A percentile compares a stretch with the other conserved stretches of the same genome.
Evolutionary conservation across 2,329 filamentous ascomycete genomes (phyloP).

Genomic region (Venturia oleaginea): DNA sequence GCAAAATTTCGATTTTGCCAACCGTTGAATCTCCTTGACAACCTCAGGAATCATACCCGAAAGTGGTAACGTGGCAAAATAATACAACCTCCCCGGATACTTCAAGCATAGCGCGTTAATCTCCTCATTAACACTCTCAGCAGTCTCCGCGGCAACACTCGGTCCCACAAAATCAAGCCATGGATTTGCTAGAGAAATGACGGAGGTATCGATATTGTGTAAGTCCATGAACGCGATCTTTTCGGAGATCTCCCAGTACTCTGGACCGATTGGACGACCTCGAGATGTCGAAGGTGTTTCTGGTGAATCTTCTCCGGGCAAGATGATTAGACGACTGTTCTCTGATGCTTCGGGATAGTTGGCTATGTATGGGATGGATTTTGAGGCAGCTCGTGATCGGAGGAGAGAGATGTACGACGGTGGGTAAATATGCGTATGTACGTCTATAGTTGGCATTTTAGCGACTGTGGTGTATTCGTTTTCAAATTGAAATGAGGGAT

Average conservation of each 20-base stretch:
- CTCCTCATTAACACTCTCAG: slow-evolving; percentile 64
- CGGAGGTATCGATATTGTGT: slow-evolving; percentile 72
- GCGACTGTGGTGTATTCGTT: not conserved
- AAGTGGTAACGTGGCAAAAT: slow-evolving; percentile 74
- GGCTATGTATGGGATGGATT: slow-evolving; percentile 58
- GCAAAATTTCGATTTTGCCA: slow-evolving; percentile 56
- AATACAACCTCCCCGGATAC: slow-evolving; percentile 62
- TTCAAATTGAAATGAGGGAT: not conserved
- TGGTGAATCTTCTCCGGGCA: slow-evolving; percentile 48
- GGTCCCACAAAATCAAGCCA: slow-evolving; percentile 78
- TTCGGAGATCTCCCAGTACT: slow-evolving; percentile 70
- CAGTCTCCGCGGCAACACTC: slow-evolving; percentile 52
- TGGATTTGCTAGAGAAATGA: slow-evolving; percentile 84
- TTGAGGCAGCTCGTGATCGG: slow-evolving; percentile 38
- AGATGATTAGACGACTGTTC: slow-evolving; percentile 57
- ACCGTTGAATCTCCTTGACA: slow-evolving; percentile 54
- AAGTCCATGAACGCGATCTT: slow-evolving; percentile 84
- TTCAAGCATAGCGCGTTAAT: slow-evolving; percentile 62
- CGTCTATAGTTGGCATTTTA: slow-evolving; percentile 26
- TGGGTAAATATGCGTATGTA: slow-evolving; percentile 57
- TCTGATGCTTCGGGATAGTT: slow-evolving; percentile 45
- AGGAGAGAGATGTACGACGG: slow-evolving; percentile 51
- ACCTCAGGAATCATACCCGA: slow-evolving; percentile 55
- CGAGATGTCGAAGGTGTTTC: slow-evolving; percentile 46
- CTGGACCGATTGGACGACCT: slow-evolving; percentile 72